Evolutionary conservation across 441 rosid genomes (phyloP).

Genomic region (Francoa sonchifolia): DNA sequence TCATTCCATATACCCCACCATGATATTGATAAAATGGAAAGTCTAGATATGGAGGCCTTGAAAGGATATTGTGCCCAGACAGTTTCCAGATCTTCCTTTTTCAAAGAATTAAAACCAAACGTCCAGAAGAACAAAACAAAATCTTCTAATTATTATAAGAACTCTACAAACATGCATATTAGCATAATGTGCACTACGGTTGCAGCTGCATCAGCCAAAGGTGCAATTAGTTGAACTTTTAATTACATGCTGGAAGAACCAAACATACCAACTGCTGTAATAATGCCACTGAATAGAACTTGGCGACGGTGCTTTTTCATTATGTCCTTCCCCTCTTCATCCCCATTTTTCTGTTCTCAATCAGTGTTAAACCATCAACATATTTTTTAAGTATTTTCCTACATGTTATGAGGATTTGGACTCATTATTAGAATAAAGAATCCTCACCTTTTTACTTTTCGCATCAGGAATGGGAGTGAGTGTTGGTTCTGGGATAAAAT

Average conservation of each 20-base stretch:
- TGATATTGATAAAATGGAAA: too few relatives aligned
- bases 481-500: slow-evolving; percentile 86
- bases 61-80: too few relatives aligned
- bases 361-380: slow-evolving; percentile 20
- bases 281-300: slow-evolving; percentile 85
- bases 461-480: slow-evolving; percentile 44
- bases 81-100: too few relatives aligned
- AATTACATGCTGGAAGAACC: background rate
- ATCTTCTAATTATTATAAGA: too few relatives aligned
- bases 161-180: too few relatives aligned
- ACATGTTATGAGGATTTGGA: too few relatives aligned
- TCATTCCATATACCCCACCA: too few relatives aligned
- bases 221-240: background rate
- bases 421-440: slow-evolving; percentile 6
- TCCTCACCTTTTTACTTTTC: slow-evolving; percentile 59
- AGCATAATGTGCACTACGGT: too few relatives aligned
- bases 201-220: background rate
- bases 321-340: slow-evolving; percentile 71
- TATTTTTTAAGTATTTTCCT: too few relatives aligned
- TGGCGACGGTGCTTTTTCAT: slow-evolving; percentile 86
- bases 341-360: slow-evolving; percentile 50
- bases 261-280: slow-evolving; percentile 81
- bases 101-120: too few relatives aligned
- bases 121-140: too few relatives aligned
- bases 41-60: too few relatives aligned